Conservation (phyloP, 2,329 filamentous ascomycete genomes). For the Colletotrichum abscissum region DNA sequence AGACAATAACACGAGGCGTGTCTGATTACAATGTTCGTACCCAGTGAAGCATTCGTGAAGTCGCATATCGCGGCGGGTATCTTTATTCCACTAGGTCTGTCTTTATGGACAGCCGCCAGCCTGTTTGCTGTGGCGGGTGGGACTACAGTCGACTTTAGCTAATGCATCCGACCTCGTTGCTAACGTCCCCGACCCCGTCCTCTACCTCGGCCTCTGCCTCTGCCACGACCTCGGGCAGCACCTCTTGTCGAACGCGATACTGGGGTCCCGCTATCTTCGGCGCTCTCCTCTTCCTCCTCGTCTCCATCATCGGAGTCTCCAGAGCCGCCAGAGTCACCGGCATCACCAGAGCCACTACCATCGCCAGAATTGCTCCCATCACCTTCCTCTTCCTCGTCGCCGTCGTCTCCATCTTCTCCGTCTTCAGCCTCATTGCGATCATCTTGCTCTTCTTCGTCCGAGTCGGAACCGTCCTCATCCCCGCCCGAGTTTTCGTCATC, state of each 20-base stretch:
- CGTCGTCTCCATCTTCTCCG: slow-evolving; percentile 48
- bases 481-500: slow-evolving; percentile 46
- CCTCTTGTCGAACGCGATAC: slow-evolving; percentile 51
- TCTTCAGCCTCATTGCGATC: slow-evolving; percentile 42
- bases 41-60: background rate
- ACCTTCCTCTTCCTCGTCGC: slow-evolving; percentile 38
- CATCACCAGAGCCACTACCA: slow-evolving; percentile 32
- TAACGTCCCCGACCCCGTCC: slow-evolving; percentile 26
- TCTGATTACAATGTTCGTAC: background rate
- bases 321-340: slow-evolving; percentile 34
- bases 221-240: slow-evolving; percentile 47
- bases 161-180: background rate
- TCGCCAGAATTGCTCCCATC: slow-evolving; percentile 46
- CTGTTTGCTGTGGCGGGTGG: background rate
- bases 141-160: background rate
- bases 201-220: slow-evolving; percentile 45
- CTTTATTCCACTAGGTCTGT: background rate
- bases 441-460: slow-evolving; percentile 32
- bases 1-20: background rate
- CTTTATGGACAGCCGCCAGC: background rate
- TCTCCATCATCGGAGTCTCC: slow-evolving; percentile 33
- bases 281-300: slow-evolving; percentile 46
- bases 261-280: slow-evolving; percentile 51
- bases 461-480: slow-evolving; percentile 1
- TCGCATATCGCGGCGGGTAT: slow-evolving; percentile 32